A percentile compares a stretch with the other conserved stretches of the same genome.
These are phyloP conservation scores for Acrodontium crateriforme DNA, from an alignment of 2,329 filamentous ascomycete genomes.

Conservation along the genomic window DNA sequence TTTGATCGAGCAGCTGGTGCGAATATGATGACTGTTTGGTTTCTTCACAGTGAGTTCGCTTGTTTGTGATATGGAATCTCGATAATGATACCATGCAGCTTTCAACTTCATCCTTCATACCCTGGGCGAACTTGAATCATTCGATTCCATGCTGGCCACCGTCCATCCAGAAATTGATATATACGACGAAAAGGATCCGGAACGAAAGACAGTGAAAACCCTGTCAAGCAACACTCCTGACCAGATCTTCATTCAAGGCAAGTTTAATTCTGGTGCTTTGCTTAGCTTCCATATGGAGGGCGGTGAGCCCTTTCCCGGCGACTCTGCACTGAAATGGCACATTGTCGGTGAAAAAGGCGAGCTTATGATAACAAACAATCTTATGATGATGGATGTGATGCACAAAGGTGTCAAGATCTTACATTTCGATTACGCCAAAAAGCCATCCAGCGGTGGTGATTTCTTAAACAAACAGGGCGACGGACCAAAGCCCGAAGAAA, in stretches of 20 bases:
- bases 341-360: slow-evolving; percentile 15
- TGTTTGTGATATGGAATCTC: neutral
- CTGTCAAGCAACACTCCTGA: neutral
- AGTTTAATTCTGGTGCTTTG: slow-evolving; percentile 7
- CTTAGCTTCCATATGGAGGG: slow-evolving; percentile 8
- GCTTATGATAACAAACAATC: too few relatives aligned
- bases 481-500: too few relatives aligned
- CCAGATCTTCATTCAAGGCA: slow-evolving; percentile 12
- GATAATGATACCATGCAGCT: neutral
- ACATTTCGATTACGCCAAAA: too few relatives aligned
- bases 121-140: neutral
- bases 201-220: slow-evolving; percentile 1
- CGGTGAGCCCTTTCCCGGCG: slow-evolving; percentile 12
- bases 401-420: too few relatives aligned
- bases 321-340: slow-evolving; percentile 11
- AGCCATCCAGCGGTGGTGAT: too few relatives aligned
- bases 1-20: slow-evolving; percentile 14
- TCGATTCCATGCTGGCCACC: neutral
- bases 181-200: too few relatives aligned
- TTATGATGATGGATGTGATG: too few relatives aligned
- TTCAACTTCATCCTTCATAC: neutral
- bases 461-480: too few relatives aligned
- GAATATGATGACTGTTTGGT: slow-evolving; percentile 12
- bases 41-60: slow-evolving; percentile 11
- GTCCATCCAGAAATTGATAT: too few relatives aligned